Evolutionary conservation across 1,284 basidiomycete species (phyloP), one percentile per base, ranked within the genome.

Genomic region (Neolentinus lepideus): DNA sequence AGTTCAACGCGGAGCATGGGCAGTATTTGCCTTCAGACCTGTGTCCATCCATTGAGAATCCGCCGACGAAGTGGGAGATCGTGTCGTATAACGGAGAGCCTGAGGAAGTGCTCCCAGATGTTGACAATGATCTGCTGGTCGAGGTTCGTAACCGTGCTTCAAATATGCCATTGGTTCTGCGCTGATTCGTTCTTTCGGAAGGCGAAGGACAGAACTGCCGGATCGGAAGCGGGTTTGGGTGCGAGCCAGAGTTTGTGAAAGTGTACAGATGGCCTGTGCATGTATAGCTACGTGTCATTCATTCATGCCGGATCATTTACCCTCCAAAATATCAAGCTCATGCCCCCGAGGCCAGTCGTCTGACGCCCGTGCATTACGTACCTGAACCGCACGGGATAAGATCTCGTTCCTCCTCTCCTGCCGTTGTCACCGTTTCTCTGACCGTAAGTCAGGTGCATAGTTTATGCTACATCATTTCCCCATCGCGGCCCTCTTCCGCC

Each of bases 21-120:
- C 75, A 75, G 16, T 80, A 86, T 64, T 75, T 92, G 1, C 89
- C 90, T 0, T 78, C 83, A 58, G 89, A 92, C 63, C 75, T 92
- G 38, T 91, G 88, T 65, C 69, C 89, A 9, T 86, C 78, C 58
- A 81, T 90, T 52, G 80, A 80, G 59, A 87, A 90, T 63, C 68
- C 77, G 16, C 90, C 89, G 4, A 88, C 85, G 38, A 73, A 74
- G 53, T 90, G 84, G 83, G 77, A 83, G 56, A 72, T 90, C 16
- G 64, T 78, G 1, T 83, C 86, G 0, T 74, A 70, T 65, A 69
- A 75, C 46, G 80, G 79, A 3, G 80, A 84, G 50, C 60, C 64
- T 11, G 64, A 69, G 12, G 87, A 90, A 66, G 69, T 69, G 10
- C 67, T 89, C 24, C 87, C 85, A 1, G 72, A 75, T 10, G 76